Percentiles rank a stretch among this genome's conserved stretches.
phyloP scores from a whole-genome alignment of 352 stramenopile genomes.

The Pythium periplocum region DNA sequence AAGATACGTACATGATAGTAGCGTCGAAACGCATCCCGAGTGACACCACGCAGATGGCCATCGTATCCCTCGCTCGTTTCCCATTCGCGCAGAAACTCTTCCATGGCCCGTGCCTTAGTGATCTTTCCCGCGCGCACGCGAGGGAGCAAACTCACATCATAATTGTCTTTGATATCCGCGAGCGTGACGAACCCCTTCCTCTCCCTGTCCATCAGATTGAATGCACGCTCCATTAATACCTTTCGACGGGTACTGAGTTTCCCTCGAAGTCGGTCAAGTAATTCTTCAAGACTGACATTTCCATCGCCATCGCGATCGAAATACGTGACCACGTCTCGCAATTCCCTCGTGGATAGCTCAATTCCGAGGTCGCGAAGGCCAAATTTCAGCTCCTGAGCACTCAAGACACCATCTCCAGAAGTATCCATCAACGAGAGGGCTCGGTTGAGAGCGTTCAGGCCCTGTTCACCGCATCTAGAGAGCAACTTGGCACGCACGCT shows the following conservation, averaged over 20 bases:
- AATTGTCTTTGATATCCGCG: constrained; percentile 57
- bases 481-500: constrained; percentile 30
- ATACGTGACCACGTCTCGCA: constrained; percentile 28
- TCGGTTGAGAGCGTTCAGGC: constrained; percentile 43
- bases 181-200: constrained; percentile 32
- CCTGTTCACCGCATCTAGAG: constrained; percentile 25
- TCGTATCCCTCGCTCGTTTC: constrained; percentile 23
- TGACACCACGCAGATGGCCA: constrained; percentile 28
- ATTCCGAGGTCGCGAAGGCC: constrained; percentile 48
- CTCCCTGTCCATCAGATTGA: constrained; percentile 46
- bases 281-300: constrained; percentile 41
- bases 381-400: constrained; percentile 52
- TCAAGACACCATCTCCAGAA: constrained; percentile 35
- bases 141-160: constrained; percentile 69
- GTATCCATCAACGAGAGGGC: constrained; percentile 40
- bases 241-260: constrained; percentile 23
- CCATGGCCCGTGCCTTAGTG: constrained; percentile 43
- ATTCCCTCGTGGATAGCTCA: constrained; percentile 30
- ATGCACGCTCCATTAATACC: constrained; percentile 45
- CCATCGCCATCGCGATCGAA: constrained; percentile 50
- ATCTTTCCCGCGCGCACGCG: constrained; percentile 60
- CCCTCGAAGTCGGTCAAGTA: constrained; percentile 45
- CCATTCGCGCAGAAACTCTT: constrained; percentile 74
- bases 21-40: constrained; percentile 50
- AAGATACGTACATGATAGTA: constrained; percentile 71